phyloP scores from a whole-genome alignment of 345 rosid genomes.

The Combretum micranthum region DNA sequence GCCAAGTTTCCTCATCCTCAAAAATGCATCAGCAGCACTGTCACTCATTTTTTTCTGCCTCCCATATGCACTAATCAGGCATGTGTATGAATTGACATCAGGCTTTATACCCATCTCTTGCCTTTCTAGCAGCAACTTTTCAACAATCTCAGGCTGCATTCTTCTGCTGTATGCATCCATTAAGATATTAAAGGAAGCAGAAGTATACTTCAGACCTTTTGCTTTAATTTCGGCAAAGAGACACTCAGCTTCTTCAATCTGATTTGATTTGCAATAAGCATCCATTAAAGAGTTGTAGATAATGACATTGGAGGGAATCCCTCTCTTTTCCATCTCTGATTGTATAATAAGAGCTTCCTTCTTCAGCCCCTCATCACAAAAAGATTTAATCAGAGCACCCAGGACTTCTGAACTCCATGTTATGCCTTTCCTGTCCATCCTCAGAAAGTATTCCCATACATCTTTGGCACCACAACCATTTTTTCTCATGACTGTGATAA shows the following conservation, averaged over 20 bases:
- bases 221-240: conserved; percentile 64
- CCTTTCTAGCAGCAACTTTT: conserved; percentile 64
- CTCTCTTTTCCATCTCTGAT: conserved; percentile 86
- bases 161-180: conserved; percentile 86
- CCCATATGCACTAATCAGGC: conserved; percentile 76
- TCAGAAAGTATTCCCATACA: conserved; percentile 67
- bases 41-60: conserved; percentile 71
- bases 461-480: conserved; percentile 63
- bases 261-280: conserved; percentile 65
- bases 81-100: conserved; percentile 58
- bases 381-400: conserved; percentile 66
- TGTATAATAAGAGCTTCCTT: conserved; percentile 73
- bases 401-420: conserved; percentile 64
- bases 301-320: conserved; percentile 47
- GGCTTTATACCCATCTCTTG: conserved; percentile 56
- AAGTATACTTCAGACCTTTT: conserved; percentile 55
- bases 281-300: conserved; percentile 78
- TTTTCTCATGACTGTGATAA: conserved; percentile 73
- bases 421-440: conserved; percentile 71
- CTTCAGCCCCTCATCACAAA: conserved; percentile 79
- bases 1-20: conserved; percentile 68
- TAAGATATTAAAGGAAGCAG: conserved; percentile 58
- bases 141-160: conserved; percentile 80
- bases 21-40: conserved; percentile 72
- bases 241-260: conserved; percentile 80